Percentiles rank a stretch among this genome's conserved stretches.
phyloP scores from a whole-genome alignment of 768 basidiomycete genomes.

The Pulveroboletus frians region DNA sequence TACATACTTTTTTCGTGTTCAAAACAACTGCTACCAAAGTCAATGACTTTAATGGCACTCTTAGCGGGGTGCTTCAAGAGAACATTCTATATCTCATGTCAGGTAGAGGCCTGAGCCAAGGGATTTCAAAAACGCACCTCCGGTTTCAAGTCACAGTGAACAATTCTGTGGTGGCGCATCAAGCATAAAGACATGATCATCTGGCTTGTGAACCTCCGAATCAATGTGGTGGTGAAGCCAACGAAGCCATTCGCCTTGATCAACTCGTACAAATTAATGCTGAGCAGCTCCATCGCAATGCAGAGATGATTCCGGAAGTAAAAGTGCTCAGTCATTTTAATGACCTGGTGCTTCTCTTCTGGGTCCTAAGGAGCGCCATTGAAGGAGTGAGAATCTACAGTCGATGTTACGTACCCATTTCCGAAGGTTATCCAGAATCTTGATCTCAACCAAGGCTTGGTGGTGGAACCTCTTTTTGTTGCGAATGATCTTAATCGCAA shows the following conservation, averaged over 20 bases:
- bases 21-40: slow-evolving; percentile 97
- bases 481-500: slow-evolving; percentile 98
- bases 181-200: slow-evolving; percentile 88
- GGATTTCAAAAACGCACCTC: slow-evolving; percentile 55
- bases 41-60: slow-evolving; percentile 96
- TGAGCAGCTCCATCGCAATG: slow-evolving; percentile 96
- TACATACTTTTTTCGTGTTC: slow-evolving; percentile 94
- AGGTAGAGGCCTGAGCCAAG: background rate
- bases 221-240: slow-evolving; percentile 93
- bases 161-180: slow-evolving; percentile 95
- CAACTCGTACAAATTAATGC: slow-evolving; percentile 97
- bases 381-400: background rate
- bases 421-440: slow-evolving; percentile 91
- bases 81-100: slow-evolving; percentile 63
- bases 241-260: slow-evolving; percentile 99
- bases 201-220: slow-evolving; percentile 93
- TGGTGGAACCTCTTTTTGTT: slow-evolving; percentile 99
- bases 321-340: slow-evolving; percentile 98
- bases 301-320: slow-evolving; percentile 97
- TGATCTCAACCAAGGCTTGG: slow-evolving; percentile 98
- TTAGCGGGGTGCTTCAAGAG: slow-evolving; percentile 91
- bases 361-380: slow-evolving; percentile 62
- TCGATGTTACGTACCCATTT: slow-evolving; percentile 78
- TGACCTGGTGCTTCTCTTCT: slow-evolving; percentile 94
- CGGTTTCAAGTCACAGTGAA: slow-evolving; percentile 98